Base-by-base conservation (phyloP, 768 basidiomycete species). In the Mycena galopus region DNA sequence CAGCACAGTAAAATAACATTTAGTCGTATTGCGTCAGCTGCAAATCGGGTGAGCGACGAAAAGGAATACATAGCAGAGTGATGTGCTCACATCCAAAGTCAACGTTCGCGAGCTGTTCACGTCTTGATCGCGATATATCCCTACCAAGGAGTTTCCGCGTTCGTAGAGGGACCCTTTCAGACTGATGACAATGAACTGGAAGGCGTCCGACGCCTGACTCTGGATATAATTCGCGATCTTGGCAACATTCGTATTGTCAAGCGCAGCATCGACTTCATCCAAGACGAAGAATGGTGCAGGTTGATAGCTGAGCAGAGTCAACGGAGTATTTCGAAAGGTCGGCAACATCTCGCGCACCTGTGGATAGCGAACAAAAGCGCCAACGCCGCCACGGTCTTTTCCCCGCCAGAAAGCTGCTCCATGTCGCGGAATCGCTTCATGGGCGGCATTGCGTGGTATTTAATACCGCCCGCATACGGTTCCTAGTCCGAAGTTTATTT, bases 401-500 rank as follows among this genome's bases (percentile, higher is more conserved):
- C 98, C 25, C 97, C 98, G 65, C 97, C 98, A 0, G 97, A 99
- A 17, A 99, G 86, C 80, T 99, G 97, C 70, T 98, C 97, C 97
- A 99, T 99, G 79, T 99, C 98, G 72, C 97, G 89, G 88, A 99
- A 99, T 2, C 96, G 94, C 81, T 99, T 99, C 93, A 98, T 97
- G 0, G 98, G 98, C 0, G 98, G 98, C 98, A 99, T 99, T 1
- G 97, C 97, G 78, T 99, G 97, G 80, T 99, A 99, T 82, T 98
- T 98, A 85, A 99, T 95, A 65, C 98, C 96, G 42, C 90, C 91
- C 33, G 80, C 78, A 61, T 81, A 80, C 29, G 78, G 81, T 77
- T 82, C 81, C 82, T 84, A 51, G 16, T n/a, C 55, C 37, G 50
- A 58, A 33, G n/a, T 42, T 30, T 23, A 75, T 42, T 29, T 16